Evolutionary conservation across 768 basidiomycete species (phyloP).

Genomic region (Phaffia tasmanica): DNA sequence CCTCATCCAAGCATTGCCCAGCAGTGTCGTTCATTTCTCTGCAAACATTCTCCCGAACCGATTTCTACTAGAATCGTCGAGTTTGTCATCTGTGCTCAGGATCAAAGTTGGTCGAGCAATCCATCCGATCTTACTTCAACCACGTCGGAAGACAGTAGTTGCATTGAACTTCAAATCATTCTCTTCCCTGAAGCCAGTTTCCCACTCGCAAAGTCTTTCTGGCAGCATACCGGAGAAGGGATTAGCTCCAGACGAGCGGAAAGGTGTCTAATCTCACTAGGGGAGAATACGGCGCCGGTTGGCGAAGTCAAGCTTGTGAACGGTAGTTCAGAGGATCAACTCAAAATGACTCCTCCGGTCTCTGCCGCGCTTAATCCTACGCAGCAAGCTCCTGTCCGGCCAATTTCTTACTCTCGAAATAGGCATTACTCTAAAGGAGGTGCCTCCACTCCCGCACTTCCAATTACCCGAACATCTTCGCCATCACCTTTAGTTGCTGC

Average conservation of each 20-base stretch:
- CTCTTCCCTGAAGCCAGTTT: constrained; percentile 57
- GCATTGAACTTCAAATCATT: constrained; percentile 63
- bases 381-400: not conserved
- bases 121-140: constrained; percentile 28
- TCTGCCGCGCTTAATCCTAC: not conserved
- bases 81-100: constrained; percentile 53
- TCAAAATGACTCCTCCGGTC: not conserved
- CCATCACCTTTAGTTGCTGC: no score
- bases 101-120: constrained; percentile 19
- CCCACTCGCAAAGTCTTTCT: constrained; percentile 72
- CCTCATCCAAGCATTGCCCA: constrained; percentile 62
- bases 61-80: constrained; percentile 49
- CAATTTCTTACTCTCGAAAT: constrained; percentile 24
- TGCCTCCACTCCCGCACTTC: not conserved
- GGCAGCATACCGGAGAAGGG: constrained; percentile 89
- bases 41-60: constrained; percentile 39
- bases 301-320: not conserved
- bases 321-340: not conserved
- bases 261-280: constrained; percentile 61
- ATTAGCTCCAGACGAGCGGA: constrained; percentile 82
- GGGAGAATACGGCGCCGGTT: constrained; percentile 38
- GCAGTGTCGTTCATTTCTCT: constrained; percentile 58
- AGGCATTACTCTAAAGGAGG: constrained; percentile 20
- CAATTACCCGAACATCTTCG: no score
- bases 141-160: constrained; percentile 24